Percentiles rank a stretch among this genome's conserved stretches.
These are phyloP conservation scores for Mortierella sp. DNA, from an alignment of 371 early-diverging fungal genomes.

Conservation along the genomic window DNA sequence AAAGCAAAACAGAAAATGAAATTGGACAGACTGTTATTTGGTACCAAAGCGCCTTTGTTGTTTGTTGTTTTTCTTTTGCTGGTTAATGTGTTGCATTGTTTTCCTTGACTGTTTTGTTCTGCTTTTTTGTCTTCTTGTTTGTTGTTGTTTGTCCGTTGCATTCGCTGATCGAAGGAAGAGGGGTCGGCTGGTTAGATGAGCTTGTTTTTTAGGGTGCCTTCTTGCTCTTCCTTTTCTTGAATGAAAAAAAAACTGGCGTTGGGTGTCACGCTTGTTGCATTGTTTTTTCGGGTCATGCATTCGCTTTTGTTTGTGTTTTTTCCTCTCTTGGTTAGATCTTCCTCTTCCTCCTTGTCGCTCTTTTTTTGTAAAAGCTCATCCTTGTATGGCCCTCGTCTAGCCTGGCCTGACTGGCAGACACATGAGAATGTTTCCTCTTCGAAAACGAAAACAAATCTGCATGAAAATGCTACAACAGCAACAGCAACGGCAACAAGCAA, in stretches of 20 bases:
- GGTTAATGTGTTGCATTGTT: background rate
- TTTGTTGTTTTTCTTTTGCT: background rate
- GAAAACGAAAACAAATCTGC: background rate
- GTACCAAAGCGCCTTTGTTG: slow-evolving; percentile 8
- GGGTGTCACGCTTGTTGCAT: background rate
- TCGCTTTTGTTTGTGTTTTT: background rate
- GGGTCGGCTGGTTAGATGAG: background rate
- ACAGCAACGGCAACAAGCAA: background rate
- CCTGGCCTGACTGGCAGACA: background rate
- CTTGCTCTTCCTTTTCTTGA: background rate
- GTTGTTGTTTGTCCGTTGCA: background rate
- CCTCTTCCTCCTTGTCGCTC: background rate
- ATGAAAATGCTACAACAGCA: background rate
- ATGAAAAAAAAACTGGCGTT: background rate
- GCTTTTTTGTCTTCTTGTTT: too few species aligned
- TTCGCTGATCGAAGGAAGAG: background rate
- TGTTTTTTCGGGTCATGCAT: background rate
- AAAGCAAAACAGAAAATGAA: background rate
- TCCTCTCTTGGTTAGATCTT: background rate
- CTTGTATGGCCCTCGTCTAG: too few species aligned
- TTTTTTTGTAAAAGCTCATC: background rate
- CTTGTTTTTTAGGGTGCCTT: background rate
- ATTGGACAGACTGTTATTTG: background rate
- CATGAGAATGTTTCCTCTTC: background rate
- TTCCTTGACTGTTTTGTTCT: too few species aligned